phyloP scores from a whole-genome alignment of 495 filamentous ascomycete genomes.

The Cudoniella acicularis region DNA sequence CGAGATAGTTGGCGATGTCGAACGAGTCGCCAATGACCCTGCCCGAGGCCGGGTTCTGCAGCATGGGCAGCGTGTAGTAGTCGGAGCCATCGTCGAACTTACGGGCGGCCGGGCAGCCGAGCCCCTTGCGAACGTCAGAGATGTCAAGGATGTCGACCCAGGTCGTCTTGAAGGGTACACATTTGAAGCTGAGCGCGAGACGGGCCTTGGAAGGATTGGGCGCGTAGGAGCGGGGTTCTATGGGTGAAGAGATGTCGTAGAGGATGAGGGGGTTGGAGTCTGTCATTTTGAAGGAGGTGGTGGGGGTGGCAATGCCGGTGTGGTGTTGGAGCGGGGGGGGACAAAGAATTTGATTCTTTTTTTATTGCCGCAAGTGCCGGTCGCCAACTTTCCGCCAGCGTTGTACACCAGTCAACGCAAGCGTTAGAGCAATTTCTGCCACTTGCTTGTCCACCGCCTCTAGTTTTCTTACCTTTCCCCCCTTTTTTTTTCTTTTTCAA shows the following conservation, averaged over 20 bases:
- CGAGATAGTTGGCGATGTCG: slow-evolving; percentile 60
- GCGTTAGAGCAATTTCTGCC: too few relatives aligned
- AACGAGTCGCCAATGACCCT: slow-evolving; percentile 57
- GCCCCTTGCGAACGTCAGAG: slow-evolving; percentile 36
- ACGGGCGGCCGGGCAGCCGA: slow-evolving; percentile 43
- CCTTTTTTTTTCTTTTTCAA: too few relatives aligned
- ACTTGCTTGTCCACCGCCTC: too few relatives aligned
- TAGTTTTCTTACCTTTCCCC: too few relatives aligned
- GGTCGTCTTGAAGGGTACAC: background rate
- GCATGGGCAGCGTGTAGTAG: slow-evolving; percentile 57
- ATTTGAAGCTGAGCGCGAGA: background rate
- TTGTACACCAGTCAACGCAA: too few relatives aligned
- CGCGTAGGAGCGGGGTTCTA: background rate
- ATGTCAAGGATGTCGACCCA: slow-evolving; percentile 50
- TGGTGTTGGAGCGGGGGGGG: too few relatives aligned
- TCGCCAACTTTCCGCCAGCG: too few relatives aligned
- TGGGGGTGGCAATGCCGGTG: too few relatives aligned
- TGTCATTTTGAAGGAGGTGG: too few relatives aligned
- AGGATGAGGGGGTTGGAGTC: background rate
- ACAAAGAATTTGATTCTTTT: too few relatives aligned
- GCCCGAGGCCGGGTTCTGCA: slow-evolving; percentile 44
- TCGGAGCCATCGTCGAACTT: slow-evolving; percentile 53
- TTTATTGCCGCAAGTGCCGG: too few relatives aligned
- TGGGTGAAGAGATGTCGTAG: background rate
- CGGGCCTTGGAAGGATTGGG: background rate